Evolutionary conservation across 371 early-diverging fungal species (phyloP).

Genomic region (Phascolomyces articulosus): DNA sequence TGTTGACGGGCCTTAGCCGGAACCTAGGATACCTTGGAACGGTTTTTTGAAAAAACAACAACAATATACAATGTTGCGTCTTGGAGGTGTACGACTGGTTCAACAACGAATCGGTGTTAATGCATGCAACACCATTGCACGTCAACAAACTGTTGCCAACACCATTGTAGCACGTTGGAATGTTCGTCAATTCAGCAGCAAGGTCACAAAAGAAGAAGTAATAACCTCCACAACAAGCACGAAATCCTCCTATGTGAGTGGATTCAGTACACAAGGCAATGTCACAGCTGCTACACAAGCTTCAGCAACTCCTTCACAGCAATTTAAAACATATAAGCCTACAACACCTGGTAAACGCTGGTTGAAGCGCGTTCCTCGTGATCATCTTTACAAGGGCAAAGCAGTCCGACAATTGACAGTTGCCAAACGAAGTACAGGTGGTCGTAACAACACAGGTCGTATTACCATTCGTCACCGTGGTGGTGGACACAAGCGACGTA

Average conservation of each 20-base stretch:
- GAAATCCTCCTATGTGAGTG: constrained; percentile 20
- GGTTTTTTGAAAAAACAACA: not conserved
- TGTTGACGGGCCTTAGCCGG: not conserved
- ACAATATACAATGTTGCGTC: constrained; percentile 1
- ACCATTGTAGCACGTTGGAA: not conserved
- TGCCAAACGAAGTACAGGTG: constrained; percentile 84
- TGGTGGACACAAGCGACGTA: constrained; percentile 91
- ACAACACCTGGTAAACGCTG: constrained; percentile 89
- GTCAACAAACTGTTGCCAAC: constrained; percentile 1
- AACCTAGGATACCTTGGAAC: constrained; percentile 1
- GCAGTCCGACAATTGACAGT: constrained; percentile 82
- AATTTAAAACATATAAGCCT: constrained; percentile 92
- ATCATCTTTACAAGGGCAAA: constrained; percentile 91
- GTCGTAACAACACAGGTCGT: constrained; percentile 90
- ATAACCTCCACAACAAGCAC: too few relatives aligned
- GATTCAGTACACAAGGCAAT: constrained; percentile 52
- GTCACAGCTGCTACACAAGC: constrained; percentile 25
- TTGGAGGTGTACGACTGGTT: not conserved
- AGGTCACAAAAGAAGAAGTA: constrained; percentile 2
- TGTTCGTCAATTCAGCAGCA: constrained; percentile 1
- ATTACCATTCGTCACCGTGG: constrained; percentile 95
- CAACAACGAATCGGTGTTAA: not conserved
- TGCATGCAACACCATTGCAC: not conserved
- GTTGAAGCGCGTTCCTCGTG: constrained; percentile 87
- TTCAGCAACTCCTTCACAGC: constrained; percentile 40